A percentile compares a stretch with the other conserved stretches of the same genome.
phyloP scores from a whole-genome alignment of 768 basidiomycete species.

The Agaricus bisporus region DNA sequence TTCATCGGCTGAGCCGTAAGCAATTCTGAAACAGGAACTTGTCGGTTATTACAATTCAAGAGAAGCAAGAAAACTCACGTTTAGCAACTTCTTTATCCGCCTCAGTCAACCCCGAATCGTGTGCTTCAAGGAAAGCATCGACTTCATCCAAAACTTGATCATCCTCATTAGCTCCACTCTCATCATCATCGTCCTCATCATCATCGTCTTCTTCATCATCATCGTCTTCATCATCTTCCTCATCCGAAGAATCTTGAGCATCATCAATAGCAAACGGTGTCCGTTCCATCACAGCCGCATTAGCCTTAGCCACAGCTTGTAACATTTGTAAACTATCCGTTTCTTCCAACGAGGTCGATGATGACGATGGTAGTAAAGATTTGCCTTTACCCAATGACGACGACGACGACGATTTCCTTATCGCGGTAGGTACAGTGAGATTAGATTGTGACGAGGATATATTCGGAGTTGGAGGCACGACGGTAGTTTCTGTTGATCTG shows the following conservation, averaged over 20 bases:
- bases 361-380: constrained; percentile 22
- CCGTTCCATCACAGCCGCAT: constrained; percentile 84
- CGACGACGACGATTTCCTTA: constrained; percentile 19
- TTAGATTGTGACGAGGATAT: constrained; percentile 18
- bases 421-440: constrained; percentile 16
- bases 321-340: constrained; percentile 45
- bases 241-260: constrained; percentile 70
- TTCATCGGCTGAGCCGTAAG: constrained; percentile 24
- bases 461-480: background rate
- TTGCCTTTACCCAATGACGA: constrained; percentile 31
- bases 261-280: constrained; percentile 98
- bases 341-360: constrained; percentile 14
- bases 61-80: constrained; percentile 36
- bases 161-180: constrained; percentile 53
- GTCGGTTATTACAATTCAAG: background rate
- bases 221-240: constrained; percentile 54
- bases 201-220: constrained; percentile 87
- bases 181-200: constrained; percentile 59
- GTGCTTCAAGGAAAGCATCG: constrained; percentile 59
- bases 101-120: constrained; percentile 79
- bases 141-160: constrained; percentile 86
- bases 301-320: constrained; percentile 69
- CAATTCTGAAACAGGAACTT: constrained; percentile 16
- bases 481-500: constrained; percentile 5
- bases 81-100: constrained; percentile 74